These are phyloP conservation scores for Clarireedia hainanense DNA, from an alignment of 2,329 filamentous ascomycete species.

Conservation along the genomic window DNA sequence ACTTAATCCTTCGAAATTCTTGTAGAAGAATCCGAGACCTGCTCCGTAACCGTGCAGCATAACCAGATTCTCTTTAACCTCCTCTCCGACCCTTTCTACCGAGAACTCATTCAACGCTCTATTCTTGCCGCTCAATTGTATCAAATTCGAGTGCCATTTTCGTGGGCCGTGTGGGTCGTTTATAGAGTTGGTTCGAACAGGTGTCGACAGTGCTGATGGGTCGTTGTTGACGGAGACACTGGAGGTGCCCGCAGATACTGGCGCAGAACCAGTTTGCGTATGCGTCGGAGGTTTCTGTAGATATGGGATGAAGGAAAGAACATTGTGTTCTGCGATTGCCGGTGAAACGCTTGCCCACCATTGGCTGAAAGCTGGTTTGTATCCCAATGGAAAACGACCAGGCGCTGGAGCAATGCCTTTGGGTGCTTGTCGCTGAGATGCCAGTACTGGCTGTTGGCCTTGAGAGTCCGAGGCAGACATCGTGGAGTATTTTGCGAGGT, in stretches of 20 bases:
- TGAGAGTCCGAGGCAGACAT: constrained; percentile 29
- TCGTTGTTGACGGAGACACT: constrained; percentile 30
- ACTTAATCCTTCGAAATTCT: constrained; percentile 87
- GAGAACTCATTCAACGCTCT: constrained; percentile 89
- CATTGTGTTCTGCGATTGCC: constrained; percentile 75
- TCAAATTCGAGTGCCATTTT: constrained; percentile 78
- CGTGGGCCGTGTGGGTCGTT: constrained; percentile 78
- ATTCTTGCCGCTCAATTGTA: constrained; percentile 76
- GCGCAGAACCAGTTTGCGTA: constrained; percentile 46
- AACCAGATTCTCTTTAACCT: constrained; percentile 77
- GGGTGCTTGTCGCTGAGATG: constrained; percentile 38
- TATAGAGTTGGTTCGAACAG: constrained; percentile 38
- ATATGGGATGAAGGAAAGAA: constrained; percentile 79
- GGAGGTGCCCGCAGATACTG: constrained; percentile 35
- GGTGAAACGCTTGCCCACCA: constrained; percentile 91
- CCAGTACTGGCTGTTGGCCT: constrained; percentile 39
- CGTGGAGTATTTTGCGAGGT: constrained; percentile 25
- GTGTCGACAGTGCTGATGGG: constrained; percentile 32
- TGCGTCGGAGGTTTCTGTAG: constrained; percentile 58
- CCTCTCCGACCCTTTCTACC: constrained; percentile 73
- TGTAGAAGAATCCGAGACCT: constrained; percentile 95
- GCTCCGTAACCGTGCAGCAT: constrained; percentile 97
- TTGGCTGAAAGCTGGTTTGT: constrained; percentile 85
- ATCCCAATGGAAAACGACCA: constrained; percentile 73
- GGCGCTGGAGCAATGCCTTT: constrained; percentile 24